Base-by-base conservation (phyloP, 2,329 filamentous ascomycete genomes). In the Aspergillus nomiae region DNA sequence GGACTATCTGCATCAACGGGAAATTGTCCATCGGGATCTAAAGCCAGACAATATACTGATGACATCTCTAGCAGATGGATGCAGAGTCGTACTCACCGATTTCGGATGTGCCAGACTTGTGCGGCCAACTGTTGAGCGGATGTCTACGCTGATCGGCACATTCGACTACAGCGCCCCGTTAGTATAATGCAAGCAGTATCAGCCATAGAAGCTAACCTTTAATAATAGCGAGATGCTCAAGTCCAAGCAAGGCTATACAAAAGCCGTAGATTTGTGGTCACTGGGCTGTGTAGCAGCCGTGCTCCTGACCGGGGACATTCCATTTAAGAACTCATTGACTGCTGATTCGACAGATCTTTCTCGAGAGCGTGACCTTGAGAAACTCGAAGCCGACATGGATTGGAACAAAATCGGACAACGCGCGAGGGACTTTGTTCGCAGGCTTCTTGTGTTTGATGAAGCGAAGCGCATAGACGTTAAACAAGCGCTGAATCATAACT, bases 31-130 rank as follows among this genome's bases (percentile, higher is more conserved):
- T 71, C 80, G 87, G 36, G 87, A 89, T 68, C 78, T 89, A 56
- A 89, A 89, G 68, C 86, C 86, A 0, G 87, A 89, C 58, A 89
- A 89, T 67, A 83, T 89, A 10, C 78, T 89, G 34, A 81, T 89
- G 80, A 84, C 84, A 0, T 85, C 84, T 1, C 78, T 83, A 58
- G 76, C 78, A 16, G 75, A 77, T 50, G 82, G 82, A 3, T 80
- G 81, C 26, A 81, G 87, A 26, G 77, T 89, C 9, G 79, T 89
- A 1, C 77, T 89, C 48, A 86, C 85, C 0, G 87, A 89, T 70
- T 89, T 89, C 69, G 87, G 87, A 10, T 83, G 83, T 66, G 83
- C 86, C 2, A 81, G 81, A 45, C 61, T 74, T 57, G 63, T 78
- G 53, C 67, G 68, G 21, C 67, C 63, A 30, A 69, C 46, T 36